These are phyloP conservation scores for Colletotrichum filicis DNA, from an alignment of 2,329 filamentous ascomycete species.

Conservation along the genomic window DNA sequence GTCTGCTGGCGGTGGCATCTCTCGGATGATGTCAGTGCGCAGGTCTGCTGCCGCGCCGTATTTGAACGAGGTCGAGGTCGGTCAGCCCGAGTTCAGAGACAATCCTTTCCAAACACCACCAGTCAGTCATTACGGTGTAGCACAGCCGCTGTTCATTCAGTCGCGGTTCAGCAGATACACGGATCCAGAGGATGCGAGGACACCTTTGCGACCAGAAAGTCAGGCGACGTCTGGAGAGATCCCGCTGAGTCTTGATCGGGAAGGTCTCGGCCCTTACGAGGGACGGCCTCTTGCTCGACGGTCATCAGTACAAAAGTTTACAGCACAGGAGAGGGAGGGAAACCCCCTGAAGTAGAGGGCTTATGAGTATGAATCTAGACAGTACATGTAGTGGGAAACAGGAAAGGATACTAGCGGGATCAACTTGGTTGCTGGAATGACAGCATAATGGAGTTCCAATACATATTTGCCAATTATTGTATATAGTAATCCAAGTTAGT, in stretches of 20 bases:
- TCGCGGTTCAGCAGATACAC: conserved; percentile 29
- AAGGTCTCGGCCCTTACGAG: conserved; percentile 8
- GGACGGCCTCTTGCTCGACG: not conserved
- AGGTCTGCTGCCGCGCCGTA: conserved; percentile 1
- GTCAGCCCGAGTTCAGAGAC: conserved; percentile 11
- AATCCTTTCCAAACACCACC: conserved; percentile 3
- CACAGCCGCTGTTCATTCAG: conserved; percentile 25
- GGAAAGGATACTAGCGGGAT: not conserved
- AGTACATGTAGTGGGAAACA: not conserved
- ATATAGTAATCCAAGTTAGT: not conserved
- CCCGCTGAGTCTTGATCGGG: conserved; percentile 18
- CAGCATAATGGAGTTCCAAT: not conserved
- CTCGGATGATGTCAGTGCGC: conserved; percentile 22
- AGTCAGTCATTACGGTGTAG: conserved; percentile 10
- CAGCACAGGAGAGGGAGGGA: conserved; percentile 7
- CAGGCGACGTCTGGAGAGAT: conserved; percentile 28
- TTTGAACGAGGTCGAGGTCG: conserved; percentile 1
- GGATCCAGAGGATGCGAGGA: conserved; percentile 17
- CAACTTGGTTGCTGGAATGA: not conserved
- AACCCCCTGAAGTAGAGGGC: conserved; percentile 20
- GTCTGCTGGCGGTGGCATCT: conserved; percentile 11
- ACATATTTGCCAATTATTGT: not conserved
- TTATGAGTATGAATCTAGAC: not conserved
- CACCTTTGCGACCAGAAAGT: conserved; percentile 10
- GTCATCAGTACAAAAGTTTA: conserved; percentile 29